A percentile compares a stretch with the other conserved stretches of the same genome.
These are phyloP conservation scores for Talaromyces trachyspermus DNA, from an alignment of 495 filamentous ascomycete genomes.

Conservation along the genomic window DNA sequence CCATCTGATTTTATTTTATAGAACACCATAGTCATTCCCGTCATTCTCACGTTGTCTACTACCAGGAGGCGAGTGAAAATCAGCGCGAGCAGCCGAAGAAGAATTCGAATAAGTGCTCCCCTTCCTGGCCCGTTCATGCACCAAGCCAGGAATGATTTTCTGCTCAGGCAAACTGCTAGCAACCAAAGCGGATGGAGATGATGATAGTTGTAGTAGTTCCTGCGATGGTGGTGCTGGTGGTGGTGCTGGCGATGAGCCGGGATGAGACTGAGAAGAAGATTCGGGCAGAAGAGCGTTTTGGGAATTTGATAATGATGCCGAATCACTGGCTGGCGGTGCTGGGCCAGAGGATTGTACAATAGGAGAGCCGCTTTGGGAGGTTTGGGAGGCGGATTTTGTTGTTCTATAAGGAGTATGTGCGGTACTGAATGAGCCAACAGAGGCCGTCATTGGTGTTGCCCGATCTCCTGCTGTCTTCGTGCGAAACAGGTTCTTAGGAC, in stretches of 20 bases:
- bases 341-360: neutral
- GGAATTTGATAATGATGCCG: too few relatives aligned
- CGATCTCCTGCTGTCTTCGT: neutral
- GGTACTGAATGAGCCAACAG: neutral
- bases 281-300: neutral
- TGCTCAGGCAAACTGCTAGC: conserved; percentile 53
- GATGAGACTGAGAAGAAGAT: too few relatives aligned
- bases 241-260: too few relatives aligned
- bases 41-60: too few relatives aligned
- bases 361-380: neutral
- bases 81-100: neutral
- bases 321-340: neutral
- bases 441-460: neutral
- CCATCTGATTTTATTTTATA: too few relatives aligned
- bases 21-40: too few relatives aligned
- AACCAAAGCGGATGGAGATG: conserved; percentile 17
- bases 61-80: too few relatives aligned
- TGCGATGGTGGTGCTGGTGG: too few relatives aligned
- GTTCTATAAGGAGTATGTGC: neutral
- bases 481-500: conserved; percentile 3
- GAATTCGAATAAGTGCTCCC: conserved; percentile 27
- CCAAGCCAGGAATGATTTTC: conserved; percentile 64
- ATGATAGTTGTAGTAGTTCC: neutral
- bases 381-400: neutral
- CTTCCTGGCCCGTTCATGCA: conserved; percentile 50